Evolutionary conservation across 208 protist genomes (phyloP).

Genomic region (Trypanosoma conorhini): DNA sequence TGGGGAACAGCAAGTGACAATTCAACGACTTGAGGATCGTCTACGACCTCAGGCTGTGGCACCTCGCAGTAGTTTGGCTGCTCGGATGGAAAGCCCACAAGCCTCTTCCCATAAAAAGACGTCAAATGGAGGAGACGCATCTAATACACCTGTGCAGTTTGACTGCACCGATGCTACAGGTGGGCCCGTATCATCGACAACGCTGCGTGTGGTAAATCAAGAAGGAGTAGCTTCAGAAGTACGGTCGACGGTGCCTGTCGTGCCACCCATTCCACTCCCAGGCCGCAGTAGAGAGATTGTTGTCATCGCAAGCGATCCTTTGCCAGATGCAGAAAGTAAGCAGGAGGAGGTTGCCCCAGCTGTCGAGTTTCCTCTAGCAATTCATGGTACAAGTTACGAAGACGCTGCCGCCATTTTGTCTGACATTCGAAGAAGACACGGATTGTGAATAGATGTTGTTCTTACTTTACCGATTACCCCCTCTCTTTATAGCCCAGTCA

Average conservation of each 20-base stretch:
- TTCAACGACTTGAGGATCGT: conserved; percentile 35
- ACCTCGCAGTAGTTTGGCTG: conserved; percentile 12
- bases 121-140: not conserved
- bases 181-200: not conserved
- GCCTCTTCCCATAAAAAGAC: not conserved
- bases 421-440: conserved; percentile 47
- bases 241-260: not conserved
- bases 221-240: not conserved
- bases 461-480: not conserved
- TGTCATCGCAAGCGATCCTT: not conserved
- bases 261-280: conserved; percentile 5
- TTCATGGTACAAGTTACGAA: conserved; percentile 33
- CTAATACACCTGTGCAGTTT: not conserved
- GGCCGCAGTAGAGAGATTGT: not conserved
- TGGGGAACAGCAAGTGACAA: conserved; percentile 37
- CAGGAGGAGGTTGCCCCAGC: not conserved
- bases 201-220: not conserved
- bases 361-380: conserved; percentile 2
- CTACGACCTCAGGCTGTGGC: conserved; percentile 14
- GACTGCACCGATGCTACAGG: not conserved
- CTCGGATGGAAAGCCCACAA: not conserved
- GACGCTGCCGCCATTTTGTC: conserved; percentile 49
- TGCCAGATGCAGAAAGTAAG: not conserved
- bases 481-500: not conserved
- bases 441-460: conserved; percentile 18